Base-by-base conservation (phyloP, 805 yeast species). In the Vanderwaltozyma tropicalis region DNA sequence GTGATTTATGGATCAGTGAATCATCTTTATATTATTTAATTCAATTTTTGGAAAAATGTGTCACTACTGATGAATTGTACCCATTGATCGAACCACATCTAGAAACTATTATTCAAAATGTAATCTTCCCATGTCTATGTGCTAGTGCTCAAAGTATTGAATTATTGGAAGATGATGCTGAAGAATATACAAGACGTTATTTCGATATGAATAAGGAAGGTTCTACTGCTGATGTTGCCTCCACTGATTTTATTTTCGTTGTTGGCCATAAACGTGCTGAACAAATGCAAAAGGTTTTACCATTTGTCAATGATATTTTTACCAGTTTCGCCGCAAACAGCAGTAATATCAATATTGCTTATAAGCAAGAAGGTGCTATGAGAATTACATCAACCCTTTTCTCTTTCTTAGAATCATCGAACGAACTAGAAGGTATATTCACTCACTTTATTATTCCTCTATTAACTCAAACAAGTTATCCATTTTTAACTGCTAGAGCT, bases 341-440 rank as follows among this genome's bases (percentile, higher is more conserved):
- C 30, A 40, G 53, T 26, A 59, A 66, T 42, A 39, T 60, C 42
- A 48, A 53, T 34, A 44, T 55, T 32, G 82, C 81, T 5, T 74
- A 78, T 47, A 73, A 77, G 55, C 83, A 76, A 46, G 96, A 88
- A 59, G 89, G 94, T 45, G 79, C 83, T 2, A 64, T 88, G 55
- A 72, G 95, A 53, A 70, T 86, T 51, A 65, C 89, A 26, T 88
- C 94, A 11, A 70, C 86, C 2, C 65, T 89, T 31, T 68, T 87
- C 1, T 41, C 55, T 10, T 50, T 53, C 28, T 42, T 59, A 28
- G 47, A 62, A 59, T 37, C 43, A 5, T 40, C 59, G 13, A 54
- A 59, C 28, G 77, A 78, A 49, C 70, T 85, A 69, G 94, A 85
- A 59, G 62, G 62, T 16, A 77, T 86, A 47, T 61, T 87, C 36